Evolutionary conservation across 371 early-diverging fungal genomes (phyloP).

Genomic region (Batrachochytrium dendrobatidis): DNA sequence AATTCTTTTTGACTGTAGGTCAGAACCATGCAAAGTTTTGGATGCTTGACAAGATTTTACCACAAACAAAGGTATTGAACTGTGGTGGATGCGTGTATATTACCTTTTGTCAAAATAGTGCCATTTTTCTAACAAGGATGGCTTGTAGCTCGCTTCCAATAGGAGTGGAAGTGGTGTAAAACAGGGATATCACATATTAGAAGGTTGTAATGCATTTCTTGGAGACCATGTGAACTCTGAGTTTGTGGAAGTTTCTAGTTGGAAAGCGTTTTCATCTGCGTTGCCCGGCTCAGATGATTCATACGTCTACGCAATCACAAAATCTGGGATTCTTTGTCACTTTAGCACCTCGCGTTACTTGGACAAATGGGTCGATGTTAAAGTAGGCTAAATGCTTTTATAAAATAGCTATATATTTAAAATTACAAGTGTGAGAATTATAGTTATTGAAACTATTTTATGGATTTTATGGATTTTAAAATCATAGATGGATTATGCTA

Average conservation of each 20-base stretch:
- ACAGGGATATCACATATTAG: constrained; percentile 43
- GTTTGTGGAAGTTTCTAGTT: constrained; percentile 54
- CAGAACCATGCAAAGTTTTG: constrained; percentile 74
- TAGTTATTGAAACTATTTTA: background rate
- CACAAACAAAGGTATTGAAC: no score
- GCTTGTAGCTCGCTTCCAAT: background rate
- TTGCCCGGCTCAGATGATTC: background rate
- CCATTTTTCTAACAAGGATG: background rate
- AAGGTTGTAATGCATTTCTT: constrained; percentile 65
- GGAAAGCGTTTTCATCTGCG: background rate
- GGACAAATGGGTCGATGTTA: constrained; percentile 75
- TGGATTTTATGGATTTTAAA: background rate
- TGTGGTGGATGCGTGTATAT: constrained; percentile 7
- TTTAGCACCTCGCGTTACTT: constrained; percentile 59
- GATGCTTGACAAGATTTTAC: constrained; percentile 66
- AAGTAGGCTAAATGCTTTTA: constrained; percentile 34
- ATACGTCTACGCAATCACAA: constrained; percentile 55
- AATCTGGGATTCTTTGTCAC: constrained; percentile 58
- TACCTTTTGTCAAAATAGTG: constrained; percentile 5
- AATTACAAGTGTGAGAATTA: background rate
- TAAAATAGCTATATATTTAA: background rate
- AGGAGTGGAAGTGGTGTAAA: background rate
- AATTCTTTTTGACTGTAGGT: constrained; percentile 74
- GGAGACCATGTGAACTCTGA: constrained; percentile 61
- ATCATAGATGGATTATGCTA: constrained; percentile 49